Percentiles rank a stretch among this genome's conserved stretches.
Evolutionary conservation across 2,329 filamentous ascomycete species (phyloP).

Genomic region (Thielaviopsis punctulata): DNA sequence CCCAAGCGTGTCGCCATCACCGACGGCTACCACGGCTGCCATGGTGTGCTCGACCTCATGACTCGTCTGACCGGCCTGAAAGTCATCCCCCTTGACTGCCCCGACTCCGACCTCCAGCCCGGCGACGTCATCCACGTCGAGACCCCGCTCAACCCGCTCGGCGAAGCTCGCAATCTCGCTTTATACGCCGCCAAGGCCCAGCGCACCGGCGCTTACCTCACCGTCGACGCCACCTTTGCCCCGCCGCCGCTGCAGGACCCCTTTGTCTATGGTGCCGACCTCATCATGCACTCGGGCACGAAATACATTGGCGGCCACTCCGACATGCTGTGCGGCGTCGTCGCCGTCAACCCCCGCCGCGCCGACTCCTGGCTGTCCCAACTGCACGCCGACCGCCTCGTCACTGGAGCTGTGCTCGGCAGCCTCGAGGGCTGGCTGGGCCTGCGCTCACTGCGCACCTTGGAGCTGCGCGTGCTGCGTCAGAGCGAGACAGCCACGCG

Average conservation of each 20-base stretch:
- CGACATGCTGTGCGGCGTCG: conserved; percentile 77
- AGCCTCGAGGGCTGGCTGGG: conserved; percentile 86
- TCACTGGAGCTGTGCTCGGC: conserved; percentile 71
- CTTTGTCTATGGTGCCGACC: conserved; percentile 62
- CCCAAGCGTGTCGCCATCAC: conserved; percentile 70
- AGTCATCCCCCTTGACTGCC: conserved; percentile 53
- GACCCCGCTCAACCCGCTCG: conserved; percentile 83
- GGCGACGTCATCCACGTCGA: conserved; percentile 86
- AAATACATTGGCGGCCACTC: conserved; percentile 96
- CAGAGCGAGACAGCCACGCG: conserved; percentile 55
- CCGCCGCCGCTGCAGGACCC: conserved; percentile 82
- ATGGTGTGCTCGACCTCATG: conserved; percentile 63
- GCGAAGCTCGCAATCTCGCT: conserved; percentile 58
- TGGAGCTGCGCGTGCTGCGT: conserved; percentile 64
- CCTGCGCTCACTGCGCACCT: conserved; percentile 65
- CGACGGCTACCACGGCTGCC: conserved; percentile 83
- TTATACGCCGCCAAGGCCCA: conserved; percentile 58
- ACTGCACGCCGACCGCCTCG: conserved; percentile 52
- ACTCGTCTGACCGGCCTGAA: conserved; percentile 58
- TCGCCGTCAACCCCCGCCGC: conserved; percentile 43
- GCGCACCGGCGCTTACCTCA: conserved; percentile 53
- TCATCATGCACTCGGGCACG: conserved; percentile 82
- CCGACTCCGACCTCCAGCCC: conserved; percentile 44
- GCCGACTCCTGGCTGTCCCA: conserved; percentile 35
- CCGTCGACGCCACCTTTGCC: conserved; percentile 82